A percentile compares a stretch with the other conserved stretches of the same genome.
These are phyloP conservation scores for Lasiosphaeria hispida DNA, from an alignment of 495 filamentous ascomycete species.

Conservation along the genomic window DNA sequence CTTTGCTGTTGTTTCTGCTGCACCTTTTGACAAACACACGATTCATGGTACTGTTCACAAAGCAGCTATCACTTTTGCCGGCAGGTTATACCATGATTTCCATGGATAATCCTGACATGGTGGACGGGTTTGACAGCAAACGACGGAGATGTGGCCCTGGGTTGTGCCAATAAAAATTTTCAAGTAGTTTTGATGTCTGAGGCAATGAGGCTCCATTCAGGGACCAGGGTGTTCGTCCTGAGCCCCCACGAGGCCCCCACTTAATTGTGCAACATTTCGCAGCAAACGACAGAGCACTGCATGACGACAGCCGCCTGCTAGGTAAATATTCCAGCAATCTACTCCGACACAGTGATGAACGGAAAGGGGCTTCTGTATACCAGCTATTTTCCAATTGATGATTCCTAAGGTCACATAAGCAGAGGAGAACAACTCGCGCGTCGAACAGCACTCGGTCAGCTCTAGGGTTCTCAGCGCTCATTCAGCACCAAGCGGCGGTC, in stretches of 20 bases:
- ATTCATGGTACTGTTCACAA: not conserved
- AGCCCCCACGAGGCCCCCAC: conserved; percentile 26
- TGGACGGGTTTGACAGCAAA: not conserved
- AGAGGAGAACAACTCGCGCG: no score
- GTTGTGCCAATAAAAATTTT: conserved; percentile 31
- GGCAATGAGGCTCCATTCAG: conserved; percentile 30
- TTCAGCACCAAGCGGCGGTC: no score
- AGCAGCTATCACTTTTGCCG: not conserved
- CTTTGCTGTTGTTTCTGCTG: not conserved
- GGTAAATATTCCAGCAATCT: not conserved
- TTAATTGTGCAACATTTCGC: conserved; percentile 20
- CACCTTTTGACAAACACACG: not conserved
- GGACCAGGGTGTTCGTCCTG: conserved; percentile 2
- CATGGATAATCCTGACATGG: conserved; percentile 1
- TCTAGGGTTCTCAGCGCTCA: no score
- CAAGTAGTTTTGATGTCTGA: conserved; percentile 33
- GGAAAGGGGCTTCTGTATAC: no score
- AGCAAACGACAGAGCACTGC: conserved; percentile 3
- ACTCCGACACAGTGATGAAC: no score
- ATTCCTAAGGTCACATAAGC: no score
- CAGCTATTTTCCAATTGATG: no score
- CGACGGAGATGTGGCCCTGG: conserved; percentile 13
- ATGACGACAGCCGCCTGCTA: conserved; percentile 26
- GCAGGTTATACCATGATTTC: not conserved
- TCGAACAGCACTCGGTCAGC: no score